phyloP scores from a whole-genome alignment of 2,329 filamentous ascomycete genomes.

The Exserohilum turcica region DNA sequence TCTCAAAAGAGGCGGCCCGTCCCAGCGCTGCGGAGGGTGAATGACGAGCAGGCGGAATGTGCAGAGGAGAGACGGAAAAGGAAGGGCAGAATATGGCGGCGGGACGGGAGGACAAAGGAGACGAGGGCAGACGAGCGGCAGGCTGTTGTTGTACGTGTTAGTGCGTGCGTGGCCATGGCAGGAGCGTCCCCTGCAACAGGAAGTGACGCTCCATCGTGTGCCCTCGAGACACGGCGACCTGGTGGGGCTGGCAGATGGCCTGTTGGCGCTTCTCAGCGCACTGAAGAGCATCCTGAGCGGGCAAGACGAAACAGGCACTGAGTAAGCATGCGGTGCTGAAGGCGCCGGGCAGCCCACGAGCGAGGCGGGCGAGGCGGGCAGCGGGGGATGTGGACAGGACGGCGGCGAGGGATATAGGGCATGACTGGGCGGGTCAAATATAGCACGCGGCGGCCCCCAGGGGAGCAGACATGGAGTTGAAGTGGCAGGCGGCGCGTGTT shows the following conservation, averaged over 20 bases:
- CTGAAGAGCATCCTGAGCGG: too few species aligned
- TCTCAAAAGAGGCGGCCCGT: neutral
- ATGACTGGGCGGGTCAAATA: neutral
- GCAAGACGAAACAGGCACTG: too few species aligned
- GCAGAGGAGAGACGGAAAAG: neutral
- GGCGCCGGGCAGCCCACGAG: too few species aligned
- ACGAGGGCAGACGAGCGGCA: neutral
- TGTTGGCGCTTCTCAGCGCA: too few species aligned
- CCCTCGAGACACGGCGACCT: neutral
- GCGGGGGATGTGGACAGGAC: too few species aligned
- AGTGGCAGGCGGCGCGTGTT: constrained; percentile 24
- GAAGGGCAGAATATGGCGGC: neutral
- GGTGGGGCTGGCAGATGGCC: too few species aligned
- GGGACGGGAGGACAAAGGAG: neutral
- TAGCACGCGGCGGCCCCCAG: neutral
- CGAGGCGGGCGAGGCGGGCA: too few species aligned
- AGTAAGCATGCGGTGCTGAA: too few species aligned
- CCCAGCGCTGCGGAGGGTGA: neutral
- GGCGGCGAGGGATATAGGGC: too few species aligned
- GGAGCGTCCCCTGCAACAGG: neutral
- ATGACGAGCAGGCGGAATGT: neutral
- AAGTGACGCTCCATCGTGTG: too few species aligned
- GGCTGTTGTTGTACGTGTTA: neutral
- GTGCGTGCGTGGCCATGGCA: neutral
- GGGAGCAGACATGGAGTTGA: constrained; percentile 25